These are phyloP conservation scores for Chalciporus sp. DNA, from an alignment of 1,284 basidiomycete genomes.

Conservation along the genomic window DNA sequence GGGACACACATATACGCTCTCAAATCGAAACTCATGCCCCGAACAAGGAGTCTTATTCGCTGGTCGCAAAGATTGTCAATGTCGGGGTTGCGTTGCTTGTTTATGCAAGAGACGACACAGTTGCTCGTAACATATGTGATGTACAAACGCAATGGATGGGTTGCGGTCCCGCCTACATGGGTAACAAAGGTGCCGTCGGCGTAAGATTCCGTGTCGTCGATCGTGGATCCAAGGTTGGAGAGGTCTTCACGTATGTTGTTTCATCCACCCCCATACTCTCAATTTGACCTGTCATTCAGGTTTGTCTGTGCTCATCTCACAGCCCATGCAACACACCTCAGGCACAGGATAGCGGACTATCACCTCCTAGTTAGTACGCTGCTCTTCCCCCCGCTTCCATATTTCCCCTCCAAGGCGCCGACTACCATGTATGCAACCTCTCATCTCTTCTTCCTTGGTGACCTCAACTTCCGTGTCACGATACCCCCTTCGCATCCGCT, in stretches of 20 bases:
- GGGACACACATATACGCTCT: slow-evolving; percentile 63
- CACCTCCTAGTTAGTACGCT: slow-evolving; percentile 81
- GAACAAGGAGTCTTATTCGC: slow-evolving; percentile 67
- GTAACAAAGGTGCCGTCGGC: slow-evolving; percentile 95
- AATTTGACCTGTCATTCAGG: slow-evolving; percentile 43
- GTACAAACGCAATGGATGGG: slow-evolving; percentile 79
- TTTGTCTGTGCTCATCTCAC: slow-evolving; percentile 94
- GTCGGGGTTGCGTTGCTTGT: slow-evolving; percentile 82
- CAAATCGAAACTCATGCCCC: slow-evolving; percentile 71
- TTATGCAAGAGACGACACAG: slow-evolving; percentile 72
- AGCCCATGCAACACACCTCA: slow-evolving; percentile 77
- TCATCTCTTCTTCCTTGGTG: slow-evolving; percentile 86
- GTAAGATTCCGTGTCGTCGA: slow-evolving; percentile 76
- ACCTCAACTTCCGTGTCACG: slow-evolving; percentile 86
- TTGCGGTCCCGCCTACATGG: slow-evolving; percentile 79
- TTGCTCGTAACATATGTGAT: slow-evolving; percentile 62
- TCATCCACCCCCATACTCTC: background rate
- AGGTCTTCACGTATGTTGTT: slow-evolving; percentile 77
- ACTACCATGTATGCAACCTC: slow-evolving; percentile 80
- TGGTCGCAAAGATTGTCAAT: slow-evolving; percentile 75
- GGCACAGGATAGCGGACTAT: slow-evolving; percentile 80
- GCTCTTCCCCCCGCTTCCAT: slow-evolving; percentile 68
- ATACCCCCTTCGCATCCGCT: slow-evolving; percentile 55
- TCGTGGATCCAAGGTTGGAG: slow-evolving; percentile 58
- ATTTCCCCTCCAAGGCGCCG: slow-evolving; percentile 38